Evolutionary conservation across 129 eudicot genomes (phyloP), one percentile per base, ranked within the genome.

Genomic region (Centrapalus pauciflorus): DNA sequence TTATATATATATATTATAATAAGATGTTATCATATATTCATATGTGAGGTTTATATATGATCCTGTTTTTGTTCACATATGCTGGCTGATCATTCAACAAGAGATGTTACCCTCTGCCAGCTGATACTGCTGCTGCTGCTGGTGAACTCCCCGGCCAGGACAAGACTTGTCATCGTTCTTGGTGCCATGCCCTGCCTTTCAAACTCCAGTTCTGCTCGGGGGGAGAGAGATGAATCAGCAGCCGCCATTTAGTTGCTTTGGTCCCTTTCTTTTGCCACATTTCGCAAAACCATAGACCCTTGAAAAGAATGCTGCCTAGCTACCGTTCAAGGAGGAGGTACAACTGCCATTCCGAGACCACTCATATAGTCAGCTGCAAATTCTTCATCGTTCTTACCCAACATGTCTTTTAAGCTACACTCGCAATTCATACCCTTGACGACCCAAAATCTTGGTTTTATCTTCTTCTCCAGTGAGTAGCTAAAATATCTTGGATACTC

Each of bases 401-500:
- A 79, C 97, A 90, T 90, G 37, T 86, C 95, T 69, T 83, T 72
- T 79, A 90, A 77, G 64, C 90, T 85, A 73, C 87, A 84, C 46
- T 87, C 79, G 1, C 65, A 43, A 34, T 83, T 79, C 64, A 77
- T 77, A 74, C 82, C 30, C 54, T 79, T 87, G 14, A 91, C 71
- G 57, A 76, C 83, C 80, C 82, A 81, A 72, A 35, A 87, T 70
- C 97, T 83, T 6, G 90, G 90, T 61, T 91, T 83, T 78, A 91
- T 91, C 84, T 74, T 91, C 82, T 85, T 87, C 77, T 87, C 96
- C 56, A 91, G 43, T 3, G 94, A 87, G 86, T 91, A 87, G 78
- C 97, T 91, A 77, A 87, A 91, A 66, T 84, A 91, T 68, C 97
- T 83, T 1, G 97, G 97, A 70, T 87, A 91, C 9, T 74, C 87